Percentiles rank a stretch among this genome's conserved stretches.
Conservation (phyloP, 345 rosid genomes). For the Brassica juncea region DNA sequence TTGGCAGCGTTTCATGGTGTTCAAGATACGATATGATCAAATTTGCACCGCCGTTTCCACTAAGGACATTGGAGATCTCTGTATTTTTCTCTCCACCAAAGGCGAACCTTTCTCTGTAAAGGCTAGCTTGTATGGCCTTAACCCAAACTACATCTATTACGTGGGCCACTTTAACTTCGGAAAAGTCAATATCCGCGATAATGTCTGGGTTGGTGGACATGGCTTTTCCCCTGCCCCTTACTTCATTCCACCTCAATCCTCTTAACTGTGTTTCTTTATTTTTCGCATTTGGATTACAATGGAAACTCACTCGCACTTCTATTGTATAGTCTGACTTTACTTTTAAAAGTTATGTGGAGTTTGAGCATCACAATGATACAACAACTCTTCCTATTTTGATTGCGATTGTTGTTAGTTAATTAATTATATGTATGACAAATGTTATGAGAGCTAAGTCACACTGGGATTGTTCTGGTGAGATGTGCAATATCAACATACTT, state of each 20-base stretch:
- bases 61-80: not conserved
- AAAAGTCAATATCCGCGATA: not conserved
- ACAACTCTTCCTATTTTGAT: not conserved
- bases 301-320: not conserved
- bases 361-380: not conserved
- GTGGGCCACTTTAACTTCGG: not conserved
- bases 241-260: not conserved
- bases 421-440: not conserved
- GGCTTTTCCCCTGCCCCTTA: not conserved
- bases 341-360: not conserved
- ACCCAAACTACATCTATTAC: not conserved
- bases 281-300: not conserved
- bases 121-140: slow-evolving; percentile 2
- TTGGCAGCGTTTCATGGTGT: not conserved
- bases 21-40: not conserved
- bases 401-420: not conserved
- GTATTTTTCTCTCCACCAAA: not conserved
- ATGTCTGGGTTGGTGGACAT: not conserved
- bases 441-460: not conserved
- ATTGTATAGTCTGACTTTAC: not conserved
- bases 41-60: not conserved
- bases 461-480: not conserved
- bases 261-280: not conserved
- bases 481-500: not conserved
- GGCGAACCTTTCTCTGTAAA: not conserved